Percentiles rank a stretch among this genome's conserved stretches.
Evolutionary conservation across 257 asterid species (phyloP).

Genomic region (Gardenia jasminoides): DNA sequence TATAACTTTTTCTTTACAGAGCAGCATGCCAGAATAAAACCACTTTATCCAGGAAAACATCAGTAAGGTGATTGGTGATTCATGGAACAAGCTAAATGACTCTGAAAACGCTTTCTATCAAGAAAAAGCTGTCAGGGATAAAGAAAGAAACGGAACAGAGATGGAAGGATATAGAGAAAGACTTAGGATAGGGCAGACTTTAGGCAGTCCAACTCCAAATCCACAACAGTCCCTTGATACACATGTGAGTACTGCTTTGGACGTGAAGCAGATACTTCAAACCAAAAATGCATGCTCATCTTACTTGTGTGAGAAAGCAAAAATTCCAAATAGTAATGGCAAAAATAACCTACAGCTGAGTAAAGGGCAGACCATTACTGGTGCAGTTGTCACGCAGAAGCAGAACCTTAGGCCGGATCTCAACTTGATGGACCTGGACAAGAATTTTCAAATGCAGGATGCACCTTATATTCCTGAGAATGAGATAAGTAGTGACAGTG

Average conservation of each 20-base stretch:
- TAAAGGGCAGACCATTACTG: not conserved
- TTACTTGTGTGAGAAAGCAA: constrained; percentile 25
- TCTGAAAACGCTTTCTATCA: constrained; percentile 68
- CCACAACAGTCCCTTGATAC: constrained; percentile 31
- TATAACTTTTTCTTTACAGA: constrained; percentile 91
- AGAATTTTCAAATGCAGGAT: constrained; percentile 26
- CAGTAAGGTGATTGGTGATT: constrained; percentile 77
- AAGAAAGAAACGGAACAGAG: constrained; percentile 70
- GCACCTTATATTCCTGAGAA: constrained; percentile 1
- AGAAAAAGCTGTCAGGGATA: constrained; percentile 70
- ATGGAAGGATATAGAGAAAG: constrained; percentile 67
- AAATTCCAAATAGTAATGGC: constrained; percentile 23
- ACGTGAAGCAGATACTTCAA: constrained; percentile 25
- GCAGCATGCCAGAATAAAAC: constrained; percentile 75
- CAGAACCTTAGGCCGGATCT: not conserved
- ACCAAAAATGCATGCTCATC: constrained; percentile 30
- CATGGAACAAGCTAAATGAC: constrained; percentile 77
- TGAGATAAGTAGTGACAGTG: constrained; percentile 12
- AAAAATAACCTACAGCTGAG: constrained; percentile 11
- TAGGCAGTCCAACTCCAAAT: constrained; percentile 13
- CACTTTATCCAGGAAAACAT: constrained; percentile 68
- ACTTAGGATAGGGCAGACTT: constrained; percentile 35
- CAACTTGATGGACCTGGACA: constrained; percentile 11
- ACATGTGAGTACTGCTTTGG: constrained; percentile 16
- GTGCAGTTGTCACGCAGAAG: not conserved